Base-by-base conservation (phyloP, 768 basidiomycete genomes). In the Phlegmacium glaucopus region DNA sequence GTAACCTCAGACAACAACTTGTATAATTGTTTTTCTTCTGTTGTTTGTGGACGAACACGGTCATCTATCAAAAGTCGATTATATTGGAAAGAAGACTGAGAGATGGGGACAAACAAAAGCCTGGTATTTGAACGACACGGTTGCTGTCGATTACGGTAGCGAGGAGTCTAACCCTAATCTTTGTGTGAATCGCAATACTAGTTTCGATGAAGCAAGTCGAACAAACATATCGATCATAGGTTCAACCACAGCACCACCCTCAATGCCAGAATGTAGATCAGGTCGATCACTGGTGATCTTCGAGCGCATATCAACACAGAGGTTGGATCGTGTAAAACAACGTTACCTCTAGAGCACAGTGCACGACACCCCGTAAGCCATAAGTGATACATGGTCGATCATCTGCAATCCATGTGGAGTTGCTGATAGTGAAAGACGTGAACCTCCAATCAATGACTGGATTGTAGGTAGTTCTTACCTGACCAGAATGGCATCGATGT, bases 331-430 rank as follows among this genome's bases (percentile, higher is more conserved):
- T 9, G 9, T 7, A n/a, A 12, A 26, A 25, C 9, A 26, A 17
- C 27, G 35, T 39, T 38, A 86, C 89, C 72, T 86, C 79, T 6
- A 96, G 67, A 28, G 80, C 78, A 43, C 90, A 92, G 60, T 94
- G 94, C 1, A 97, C 82, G 4, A 99, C 95, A 0, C 96, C 96
- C 39, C 96, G 79, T 47, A 97, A 71, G 4, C 96, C 96, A 62
- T 95, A 96, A 0, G 94, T 96, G 43, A 98, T 85, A 59, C 94
- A 97, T 0, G 96, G 94, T 6, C 82, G 80, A 53, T 87, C 82
- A 56, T 96, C 91, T 10, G 87, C 87, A 53, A 98, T 92, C 94
- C 95, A 99, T 9, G 91, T 94, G 16, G 94, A 97, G 61, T 99
- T 98, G 55, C 90, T 91, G 44, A 1, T 15, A 44, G 2, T 13